Conservation (phyloP, 2,329 filamentous ascomycete genomes). For the Ophiostoma fasciatum region DNA sequence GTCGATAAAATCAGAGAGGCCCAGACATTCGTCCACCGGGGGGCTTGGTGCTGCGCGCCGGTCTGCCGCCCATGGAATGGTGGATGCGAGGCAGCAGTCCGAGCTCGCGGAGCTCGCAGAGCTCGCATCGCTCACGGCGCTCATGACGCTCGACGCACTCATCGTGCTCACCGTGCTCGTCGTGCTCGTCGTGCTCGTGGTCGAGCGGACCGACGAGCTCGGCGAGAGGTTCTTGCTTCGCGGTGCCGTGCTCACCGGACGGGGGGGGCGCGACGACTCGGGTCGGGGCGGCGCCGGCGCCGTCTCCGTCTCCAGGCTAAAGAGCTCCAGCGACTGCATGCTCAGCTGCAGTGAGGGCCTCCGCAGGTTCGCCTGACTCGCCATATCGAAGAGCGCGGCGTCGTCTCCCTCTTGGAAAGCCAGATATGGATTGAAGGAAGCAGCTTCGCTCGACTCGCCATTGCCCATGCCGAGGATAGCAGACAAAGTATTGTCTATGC, state of each 20-base stretch:
- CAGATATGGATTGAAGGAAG: background rate
- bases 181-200: conserved; percentile 21
- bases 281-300: background rate
- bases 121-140: conserved; percentile 12
- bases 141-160: conserved; percentile 5
- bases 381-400: background rate
- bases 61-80: conserved; percentile 25
- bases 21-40: conserved; percentile 24
- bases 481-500: background rate
- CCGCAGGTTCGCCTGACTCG: background rate
- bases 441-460: background rate
- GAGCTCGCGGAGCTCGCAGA: conserved; percentile 20
- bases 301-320: conserved; percentile 10
- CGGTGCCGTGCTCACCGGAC: conserved; percentile 11
- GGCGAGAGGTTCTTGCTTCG: conserved; percentile 30
- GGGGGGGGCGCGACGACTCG: conserved; percentile 10
- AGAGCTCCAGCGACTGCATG: conserved; percentile 21
- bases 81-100: conserved; percentile 21
- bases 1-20: conserved; percentile 16
- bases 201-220: conserved; percentile 34
- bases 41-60: conserved; percentile 30
- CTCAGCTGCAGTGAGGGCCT: conserved; percentile 25
- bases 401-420: conserved; percentile 1
- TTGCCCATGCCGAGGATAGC: background rate
- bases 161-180: conserved; percentile 11